Conservation (phyloP, 1,284 basidiomycete species). For the Tylopilus orsonianus region DNA sequence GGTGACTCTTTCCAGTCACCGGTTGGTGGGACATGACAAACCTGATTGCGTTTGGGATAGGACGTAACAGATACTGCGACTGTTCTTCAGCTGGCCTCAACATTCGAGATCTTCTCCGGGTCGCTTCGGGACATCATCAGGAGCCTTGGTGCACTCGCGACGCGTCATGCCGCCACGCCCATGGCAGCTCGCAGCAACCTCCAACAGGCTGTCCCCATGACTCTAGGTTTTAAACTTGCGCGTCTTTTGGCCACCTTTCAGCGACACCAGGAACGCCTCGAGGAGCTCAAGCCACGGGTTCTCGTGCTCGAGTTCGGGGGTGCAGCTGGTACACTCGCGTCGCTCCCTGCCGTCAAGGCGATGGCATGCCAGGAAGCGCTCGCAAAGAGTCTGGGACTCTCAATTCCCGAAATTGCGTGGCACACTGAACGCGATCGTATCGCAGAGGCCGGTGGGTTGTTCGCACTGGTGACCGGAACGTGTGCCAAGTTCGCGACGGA, state of each 20-base stretch:
- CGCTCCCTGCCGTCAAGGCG: slow-evolving; percentile 40
- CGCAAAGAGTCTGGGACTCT: slow-evolving; percentile 35
- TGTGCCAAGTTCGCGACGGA: slow-evolving; percentile 46
- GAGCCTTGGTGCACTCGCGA: slow-evolving; percentile 31
- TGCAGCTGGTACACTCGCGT: slow-evolving; percentile 44
- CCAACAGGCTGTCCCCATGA: slow-evolving; percentile 47
- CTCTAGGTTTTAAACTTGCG: slow-evolving; percentile 46
- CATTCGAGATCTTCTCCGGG: slow-evolving; percentile 34
- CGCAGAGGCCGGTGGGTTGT: slow-evolving; percentile 42
- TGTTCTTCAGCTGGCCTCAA: slow-evolving; percentile 41
- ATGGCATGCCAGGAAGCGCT: slow-evolving; percentile 39
- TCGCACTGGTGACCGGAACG: slow-evolving; percentile 41
- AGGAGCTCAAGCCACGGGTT: slow-evolving; percentile 37
- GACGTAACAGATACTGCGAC: slow-evolving; percentile 48
- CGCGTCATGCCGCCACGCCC: slow-evolving; percentile 35
- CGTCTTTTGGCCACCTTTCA: slow-evolving; percentile 42
- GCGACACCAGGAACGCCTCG: slow-evolving; percentile 38
- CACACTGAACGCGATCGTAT: slow-evolving; percentile 46
- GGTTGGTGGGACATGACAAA: not conserved
- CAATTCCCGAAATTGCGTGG: slow-evolving; percentile 44
- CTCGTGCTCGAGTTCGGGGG: slow-evolving; percentile 44
- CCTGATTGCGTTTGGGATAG: slow-evolving; percentile 26
- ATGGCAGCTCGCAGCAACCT: slow-evolving; percentile 48
- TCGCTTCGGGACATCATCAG: slow-evolving; percentile 32
- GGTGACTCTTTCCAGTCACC: slow-evolving; percentile 24